Evolutionary conservation across 345 rosid genomes (phyloP).

Genomic region (Toxicodendron radicans): DNA sequence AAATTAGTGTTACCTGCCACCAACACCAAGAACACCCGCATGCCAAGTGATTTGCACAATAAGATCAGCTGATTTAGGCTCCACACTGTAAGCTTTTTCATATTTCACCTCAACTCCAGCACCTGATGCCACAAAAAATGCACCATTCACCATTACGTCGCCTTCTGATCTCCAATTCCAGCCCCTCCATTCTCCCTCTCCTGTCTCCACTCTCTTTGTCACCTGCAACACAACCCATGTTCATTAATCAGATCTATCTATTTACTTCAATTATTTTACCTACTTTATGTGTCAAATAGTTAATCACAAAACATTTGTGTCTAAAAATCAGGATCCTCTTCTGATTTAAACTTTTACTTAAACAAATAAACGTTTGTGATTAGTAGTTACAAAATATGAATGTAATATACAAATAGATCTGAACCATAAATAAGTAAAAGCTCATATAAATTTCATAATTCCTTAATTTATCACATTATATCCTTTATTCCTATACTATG

Average conservation of each 20-base stretch:
- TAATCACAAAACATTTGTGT: no score
- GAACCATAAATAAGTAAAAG: no score
- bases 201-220: constrained; percentile 86
- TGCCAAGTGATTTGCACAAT: constrained; percentile 64
- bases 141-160: constrained; percentile 87
- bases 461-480: no score
- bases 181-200: constrained; percentile 63
- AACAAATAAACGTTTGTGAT: no score
- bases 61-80: constrained; percentile 79
- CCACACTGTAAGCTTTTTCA: constrained; percentile 87
- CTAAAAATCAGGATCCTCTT: no score
- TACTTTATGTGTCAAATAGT: not conserved
- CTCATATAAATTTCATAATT: no score
- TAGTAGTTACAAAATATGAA: no score
- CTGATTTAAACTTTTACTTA: no score
- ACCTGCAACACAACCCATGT: constrained; percentile 45
- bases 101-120: constrained; percentile 66
- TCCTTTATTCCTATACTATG: no score
- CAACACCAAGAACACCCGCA: constrained; percentile 74
- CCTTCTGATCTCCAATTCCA: constrained; percentile 99
- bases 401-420: no score
- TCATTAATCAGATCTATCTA: not conserved
- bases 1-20: constrained; percentile 53
- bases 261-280: not conserved
- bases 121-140: constrained; percentile 85